phyloP scores from a whole-genome alignment of 169 alveolate species.

The Cryptosporidium muris region DNA sequence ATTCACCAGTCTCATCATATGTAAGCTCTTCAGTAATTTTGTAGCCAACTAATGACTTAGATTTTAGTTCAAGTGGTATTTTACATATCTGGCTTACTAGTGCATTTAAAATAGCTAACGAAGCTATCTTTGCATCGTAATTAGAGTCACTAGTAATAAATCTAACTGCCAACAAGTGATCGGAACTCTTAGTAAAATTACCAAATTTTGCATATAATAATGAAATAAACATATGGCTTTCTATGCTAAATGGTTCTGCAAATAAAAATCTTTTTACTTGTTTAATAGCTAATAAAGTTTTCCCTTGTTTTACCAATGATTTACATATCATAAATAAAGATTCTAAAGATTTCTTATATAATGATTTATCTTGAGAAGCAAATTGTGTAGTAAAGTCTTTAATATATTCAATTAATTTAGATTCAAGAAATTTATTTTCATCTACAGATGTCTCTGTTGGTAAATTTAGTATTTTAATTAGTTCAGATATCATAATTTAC shows the following conservation, averaged over 20 bases:
- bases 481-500: background rate
- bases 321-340: conserved; percentile 43
- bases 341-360: conserved; percentile 19
- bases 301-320: conserved; percentile 49
- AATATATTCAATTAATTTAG: background rate
- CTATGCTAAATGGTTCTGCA: conserved; percentile 62
- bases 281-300: conserved; percentile 41
- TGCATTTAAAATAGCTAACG: conserved; percentile 44
- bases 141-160: conserved; percentile 55
- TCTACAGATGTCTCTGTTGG: conserved; percentile 21
- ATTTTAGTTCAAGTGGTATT: conserved; percentile 57
- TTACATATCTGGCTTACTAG: conserved; percentile 23
- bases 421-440: background rate
- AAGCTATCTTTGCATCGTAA: conserved; percentile 68
- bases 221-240: conserved; percentile 40
- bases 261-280: conserved; percentile 60
- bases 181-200: conserved; percentile 37
- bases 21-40: conserved; percentile 62
- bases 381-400: background rate
- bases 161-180: conserved; percentile 61
- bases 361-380: background rate
- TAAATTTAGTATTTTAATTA: conserved; percentile 24
- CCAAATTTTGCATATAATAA: conserved; percentile 53
- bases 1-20: conserved; percentile 50
- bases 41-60: conserved; percentile 45